phyloP scores from a whole-genome alignment of 805 yeast species.

The Yarrowia deformans region DNA sequence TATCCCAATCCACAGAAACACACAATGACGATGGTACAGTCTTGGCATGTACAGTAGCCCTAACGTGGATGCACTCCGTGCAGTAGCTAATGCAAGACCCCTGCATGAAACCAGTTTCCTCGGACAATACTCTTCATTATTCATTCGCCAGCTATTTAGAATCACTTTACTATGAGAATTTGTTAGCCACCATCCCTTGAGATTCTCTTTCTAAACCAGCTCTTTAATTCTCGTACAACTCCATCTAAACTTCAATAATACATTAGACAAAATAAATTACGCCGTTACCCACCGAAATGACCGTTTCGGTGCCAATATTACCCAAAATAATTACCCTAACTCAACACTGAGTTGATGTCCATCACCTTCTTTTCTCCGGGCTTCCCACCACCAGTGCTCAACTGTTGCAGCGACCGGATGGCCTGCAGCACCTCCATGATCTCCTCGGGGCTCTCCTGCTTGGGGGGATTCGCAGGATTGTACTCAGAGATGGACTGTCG shows the following conservation, averaged over 20 bases:
- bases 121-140: too few species aligned
- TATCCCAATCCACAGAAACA: too few species aligned
- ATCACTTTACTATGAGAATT: too few species aligned
- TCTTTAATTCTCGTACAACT: too few species aligned
- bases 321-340: conserved; percentile 14
- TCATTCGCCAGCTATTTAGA: too few species aligned
- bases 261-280: conserved; percentile 27
- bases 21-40: too few species aligned
- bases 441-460: conserved; percentile 49
- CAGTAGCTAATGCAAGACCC: too few species aligned
- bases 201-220: too few species aligned
- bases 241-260: neutral
- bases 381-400: conserved; percentile 47
- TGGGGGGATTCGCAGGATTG: conserved; percentile 39
- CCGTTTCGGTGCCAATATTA: conserved; percentile 7
- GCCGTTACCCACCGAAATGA: conserved; percentile 25
- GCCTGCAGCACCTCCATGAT: conserved; percentile 54
- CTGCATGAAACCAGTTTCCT: too few species aligned
- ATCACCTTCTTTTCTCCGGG: conserved; percentile 31
- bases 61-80: too few species aligned
- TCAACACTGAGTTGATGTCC: conserved; percentile 33
- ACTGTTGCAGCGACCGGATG: conserved; percentile 53
- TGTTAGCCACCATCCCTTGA: too few species aligned
- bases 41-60: too few species aligned
- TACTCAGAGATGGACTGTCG: conserved; percentile 37